A percentile compares a stretch with the other conserved stretches of the same genome.
These are phyloP conservation scores for Acer yangbiense DNA, from an alignment of 345 rosid genomes.

Conservation along the genomic window DNA sequence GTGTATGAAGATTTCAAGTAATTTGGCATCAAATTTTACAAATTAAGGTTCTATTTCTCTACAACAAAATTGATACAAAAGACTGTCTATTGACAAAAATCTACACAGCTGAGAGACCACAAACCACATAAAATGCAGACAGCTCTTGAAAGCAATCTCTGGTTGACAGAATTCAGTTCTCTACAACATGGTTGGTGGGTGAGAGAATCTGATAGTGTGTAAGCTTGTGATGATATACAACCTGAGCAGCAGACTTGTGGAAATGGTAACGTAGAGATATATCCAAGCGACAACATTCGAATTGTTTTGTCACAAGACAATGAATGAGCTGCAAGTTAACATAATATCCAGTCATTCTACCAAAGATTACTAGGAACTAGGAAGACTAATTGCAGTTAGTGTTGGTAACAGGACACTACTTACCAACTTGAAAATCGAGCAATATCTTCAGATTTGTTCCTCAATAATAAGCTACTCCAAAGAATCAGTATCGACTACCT, in stretches of 20 bases:
- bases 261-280: not conserved
- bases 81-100: not conserved
- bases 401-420: slow-evolving; percentile 11
- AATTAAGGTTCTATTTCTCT: not conserved
- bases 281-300: not conserved
- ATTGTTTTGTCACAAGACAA: not conserved
- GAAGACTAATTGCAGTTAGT: not conserved
- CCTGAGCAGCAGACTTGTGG: not conserved
- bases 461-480: slow-evolving; percentile 12
- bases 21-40: not conserved
- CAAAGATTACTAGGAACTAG: not conserved
- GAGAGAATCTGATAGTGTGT: not conserved
- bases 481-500: slow-evolving; percentile 17
- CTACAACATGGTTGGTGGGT: not conserved
- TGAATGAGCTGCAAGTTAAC: slow-evolving; percentile 17
- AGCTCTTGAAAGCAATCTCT: slow-evolving; percentile 10
- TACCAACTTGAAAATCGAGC: slow-evolving; percentile 31
- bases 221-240: not conserved
- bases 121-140: not conserved
- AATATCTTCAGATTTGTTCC: slow-evolving; percentile 15
- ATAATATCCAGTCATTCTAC: not conserved
- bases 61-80: not conserved
- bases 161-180: slow-evolving; percentile 5
- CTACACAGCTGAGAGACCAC: not conserved
- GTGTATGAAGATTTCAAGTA: not conserved